A percentile compares a stretch with the other conserved stretches of the same genome.
Conservation (phyloP, 768 basidiomycete species). For the Holtermanniella nyarrowii region DNA sequence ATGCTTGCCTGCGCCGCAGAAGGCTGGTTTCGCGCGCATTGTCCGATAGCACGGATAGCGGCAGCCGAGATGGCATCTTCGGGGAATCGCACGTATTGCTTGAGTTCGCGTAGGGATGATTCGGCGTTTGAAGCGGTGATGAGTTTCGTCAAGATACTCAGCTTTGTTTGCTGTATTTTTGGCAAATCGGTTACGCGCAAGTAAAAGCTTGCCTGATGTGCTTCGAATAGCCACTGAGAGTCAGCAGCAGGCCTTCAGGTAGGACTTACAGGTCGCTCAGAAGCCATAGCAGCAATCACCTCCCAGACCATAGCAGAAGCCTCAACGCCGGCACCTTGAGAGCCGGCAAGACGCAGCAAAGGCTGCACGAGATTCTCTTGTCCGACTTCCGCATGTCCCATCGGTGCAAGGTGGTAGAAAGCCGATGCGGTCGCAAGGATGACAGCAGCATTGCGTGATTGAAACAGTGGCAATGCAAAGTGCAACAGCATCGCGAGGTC, state of each 20-base stretch:
- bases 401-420: constrained; percentile 62
- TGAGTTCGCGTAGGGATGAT: constrained; percentile 67
- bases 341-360: constrained; percentile 59
- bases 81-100: constrained; percentile 73
- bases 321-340: constrained; percentile 49
- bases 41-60: constrained; percentile 68
- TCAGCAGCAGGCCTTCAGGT: background rate
- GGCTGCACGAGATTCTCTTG: constrained; percentile 55
- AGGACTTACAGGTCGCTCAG: constrained; percentile 54
- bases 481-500: constrained; percentile 66
- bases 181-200: constrained; percentile 58
- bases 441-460: constrained; percentile 79
- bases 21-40: constrained; percentile 58
- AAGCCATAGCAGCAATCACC: constrained; percentile 59
- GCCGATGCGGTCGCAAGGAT: constrained; percentile 63
- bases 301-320: constrained; percentile 64
- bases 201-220: constrained; percentile 58
- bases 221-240: constrained; percentile 53
- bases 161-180: constrained; percentile 62
- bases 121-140: constrained; percentile 58
- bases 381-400: constrained; percentile 18
- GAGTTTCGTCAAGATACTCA: constrained; percentile 60
- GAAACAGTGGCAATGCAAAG: constrained; percentile 65
- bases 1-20: constrained; percentile 63
- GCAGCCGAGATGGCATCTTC: constrained; percentile 62